These are phyloP conservation scores for Cyclocybe aegerita DNA, from an alignment of 768 basidiomycete species.

Conservation along the genomic window DNA sequence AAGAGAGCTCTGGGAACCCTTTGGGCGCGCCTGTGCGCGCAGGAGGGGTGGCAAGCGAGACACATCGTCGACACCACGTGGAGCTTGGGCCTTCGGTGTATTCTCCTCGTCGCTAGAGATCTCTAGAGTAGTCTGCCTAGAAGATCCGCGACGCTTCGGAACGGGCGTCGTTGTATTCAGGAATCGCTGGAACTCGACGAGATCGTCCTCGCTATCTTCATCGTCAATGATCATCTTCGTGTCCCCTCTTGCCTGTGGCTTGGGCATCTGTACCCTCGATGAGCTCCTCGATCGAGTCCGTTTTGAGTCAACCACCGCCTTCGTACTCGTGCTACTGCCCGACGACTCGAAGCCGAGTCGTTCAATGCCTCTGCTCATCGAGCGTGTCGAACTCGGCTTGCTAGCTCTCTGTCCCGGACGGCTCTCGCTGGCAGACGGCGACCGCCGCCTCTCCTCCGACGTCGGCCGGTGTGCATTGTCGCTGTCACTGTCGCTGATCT, in stretches of 20 bases:
- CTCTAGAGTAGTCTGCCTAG: neutral
- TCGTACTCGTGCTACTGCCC: neutral
- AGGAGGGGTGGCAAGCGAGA: neutral
- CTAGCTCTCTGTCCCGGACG: constrained; percentile 1
- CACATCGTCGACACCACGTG: neutral
- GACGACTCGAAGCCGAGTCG: constrained; percentile 3
- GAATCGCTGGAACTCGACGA: neutral
- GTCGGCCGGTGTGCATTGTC: constrained; percentile 7
- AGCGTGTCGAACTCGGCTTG: neutral
- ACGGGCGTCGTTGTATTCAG: neutral
- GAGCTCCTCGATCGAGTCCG: neutral
- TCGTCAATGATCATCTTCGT: too few species aligned
- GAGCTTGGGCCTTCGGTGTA: neutral
- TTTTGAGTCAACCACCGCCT: neutral
- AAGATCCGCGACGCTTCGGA: neutral
- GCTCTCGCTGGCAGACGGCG: constrained; percentile 17
- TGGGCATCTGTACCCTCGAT: neutral
- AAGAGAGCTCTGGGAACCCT: neutral
- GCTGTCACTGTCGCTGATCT: constrained; percentile 10
- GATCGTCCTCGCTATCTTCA: too few species aligned
- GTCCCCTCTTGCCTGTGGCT: too few species aligned
- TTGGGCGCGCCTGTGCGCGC: neutral
- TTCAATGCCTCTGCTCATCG: constrained; percentile 4
- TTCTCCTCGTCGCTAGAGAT: neutral
- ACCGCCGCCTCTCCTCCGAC: constrained; percentile 12